A percentile compares a stretch with the other conserved stretches of the same genome.
Evolutionary conservation across 495 filamentous ascomycete genomes (phyloP).

Genomic region (Penicillium lagena): DNA sequence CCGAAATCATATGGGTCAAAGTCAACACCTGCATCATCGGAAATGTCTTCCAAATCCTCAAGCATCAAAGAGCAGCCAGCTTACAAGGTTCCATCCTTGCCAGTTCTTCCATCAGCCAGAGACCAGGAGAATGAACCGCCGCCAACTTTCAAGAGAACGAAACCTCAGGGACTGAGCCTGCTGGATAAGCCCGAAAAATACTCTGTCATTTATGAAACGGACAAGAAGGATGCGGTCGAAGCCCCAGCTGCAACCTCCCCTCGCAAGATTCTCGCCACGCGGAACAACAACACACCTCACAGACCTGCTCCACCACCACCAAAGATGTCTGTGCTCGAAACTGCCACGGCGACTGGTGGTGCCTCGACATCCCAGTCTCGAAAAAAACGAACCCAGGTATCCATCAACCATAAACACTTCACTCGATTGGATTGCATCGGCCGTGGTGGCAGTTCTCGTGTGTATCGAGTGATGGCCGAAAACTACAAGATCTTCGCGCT

Average conservation of each 20-base stretch:
- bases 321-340: constrained; percentile 92
- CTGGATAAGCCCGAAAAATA: constrained; percentile 57
- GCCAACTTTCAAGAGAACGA: constrained; percentile 65
- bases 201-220: constrained; percentile 40
- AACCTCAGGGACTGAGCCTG: constrained; percentile 47
- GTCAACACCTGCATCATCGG: constrained; percentile 35
- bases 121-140: constrained; percentile 83
- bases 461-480: constrained; percentile 95
- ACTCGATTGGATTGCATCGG: constrained; percentile 85
- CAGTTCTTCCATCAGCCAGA: constrained; percentile 49
- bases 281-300: constrained; percentile 79
- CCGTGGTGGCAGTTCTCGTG: constrained; percentile 83
- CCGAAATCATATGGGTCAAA: constrained; percentile 36
- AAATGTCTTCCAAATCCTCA: constrained; percentile 33
- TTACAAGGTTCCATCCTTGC: constrained; percentile 60
- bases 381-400: constrained; percentile 71
- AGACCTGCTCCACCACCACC: constrained; percentile 78
- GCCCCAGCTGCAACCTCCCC: constrained; percentile 47
- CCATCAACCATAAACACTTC: constrained; percentile 87
- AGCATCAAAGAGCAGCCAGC: constrained; percentile 41
- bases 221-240: constrained; percentile 38
- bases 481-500: constrained; percentile 91
- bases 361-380: constrained; percentile 63
- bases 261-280: constrained; percentile 61
- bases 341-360: constrained; percentile 79